Base-by-base conservation (phyloP, 306 rosid species). In the Hippophae tibetana region DNA sequence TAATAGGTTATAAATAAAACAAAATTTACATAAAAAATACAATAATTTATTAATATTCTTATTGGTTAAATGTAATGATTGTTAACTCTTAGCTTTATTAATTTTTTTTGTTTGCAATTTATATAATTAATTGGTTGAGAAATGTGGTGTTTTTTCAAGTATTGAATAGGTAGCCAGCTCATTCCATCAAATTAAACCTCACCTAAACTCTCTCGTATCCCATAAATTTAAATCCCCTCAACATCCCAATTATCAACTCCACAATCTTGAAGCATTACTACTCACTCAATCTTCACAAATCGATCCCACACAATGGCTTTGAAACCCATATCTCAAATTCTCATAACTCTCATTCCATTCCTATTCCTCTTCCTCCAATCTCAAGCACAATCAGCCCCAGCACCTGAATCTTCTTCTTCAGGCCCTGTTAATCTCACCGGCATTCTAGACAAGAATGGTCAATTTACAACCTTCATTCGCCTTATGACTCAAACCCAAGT, bases 381-480 rank as follows among this genome's bases (percentile, higher is more conserved):
- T 31, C 70, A 13, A 1, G 92, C 84, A 47, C 96, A 81, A 46
- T 26, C 72, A 0, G 94, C 86, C 4, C 85, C 96, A 0, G 84
- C 86, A 1, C 84, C 95, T 0, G 54, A 31, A 31, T 31, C 80
- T 2, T 73, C 86, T 0, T 27, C 86, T 0, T 27, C 89, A 0
- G 94, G 83, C 54, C 73, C 79, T 0, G 25, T 75, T 7, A 81
- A 90, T 86, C 57, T 90, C 43, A 85, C 94, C 2, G 87, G 44
- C 27, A 74, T 90, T 60, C 81, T 90, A 0, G 82, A 47, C 7
- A 69, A 85, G 40, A 83, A 56, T 1, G 75, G 87, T n/a, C 98
- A 90, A 48, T 90, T n/a, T 80, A 69, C 27, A 47, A 72, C 66
- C 72, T 23, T 90, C 25, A 60, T 83, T 52, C 76, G 74, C 9